phyloP scores from a whole-genome alignment of 768 basidiomycete species.

The Daedaleopsis sinensis region DNA sequence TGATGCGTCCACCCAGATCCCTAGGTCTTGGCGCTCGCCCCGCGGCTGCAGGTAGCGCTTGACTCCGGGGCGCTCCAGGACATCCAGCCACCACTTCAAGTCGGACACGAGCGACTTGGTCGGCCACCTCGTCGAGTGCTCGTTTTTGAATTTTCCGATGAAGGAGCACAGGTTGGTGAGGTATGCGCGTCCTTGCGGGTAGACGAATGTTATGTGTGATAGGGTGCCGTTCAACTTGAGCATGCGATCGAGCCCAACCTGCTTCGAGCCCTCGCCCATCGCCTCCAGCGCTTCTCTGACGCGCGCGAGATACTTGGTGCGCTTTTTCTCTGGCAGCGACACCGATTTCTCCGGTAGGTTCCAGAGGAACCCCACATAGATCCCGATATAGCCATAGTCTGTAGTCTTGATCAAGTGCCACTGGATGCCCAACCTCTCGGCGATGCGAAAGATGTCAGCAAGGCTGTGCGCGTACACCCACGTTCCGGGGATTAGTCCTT shows the following conservation, averaged over 20 bases:
- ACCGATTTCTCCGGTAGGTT: conserved; percentile 30
- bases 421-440: no score
- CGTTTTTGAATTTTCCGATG: conserved; percentile 21
- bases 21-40: background rate
- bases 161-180: conserved; percentile 32
- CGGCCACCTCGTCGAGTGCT: no score
- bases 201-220: conserved; percentile 36
- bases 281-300: background rate
- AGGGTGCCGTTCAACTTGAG: conserved; percentile 35
- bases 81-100: conserved; percentile 37
- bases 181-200: conserved; percentile 28
- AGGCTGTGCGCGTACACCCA: background rate
- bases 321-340: conserved; percentile 34
- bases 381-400: conserved; percentile 22
- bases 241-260: no score
- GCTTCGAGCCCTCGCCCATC: no score
- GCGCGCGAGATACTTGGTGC: conserved; percentile 28
- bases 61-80: background rate
- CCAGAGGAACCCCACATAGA: conserved; percentile 36
- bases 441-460: conserved; percentile 17
- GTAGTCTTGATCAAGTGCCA: no score
- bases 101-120: conserved; percentile 23
- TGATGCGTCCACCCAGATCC: conserved; percentile 1
- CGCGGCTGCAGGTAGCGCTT: background rate
- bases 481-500: background rate